phyloP scores from a whole-genome alignment of 73 alveolate species.

The Breviolum minutum region DNA sequence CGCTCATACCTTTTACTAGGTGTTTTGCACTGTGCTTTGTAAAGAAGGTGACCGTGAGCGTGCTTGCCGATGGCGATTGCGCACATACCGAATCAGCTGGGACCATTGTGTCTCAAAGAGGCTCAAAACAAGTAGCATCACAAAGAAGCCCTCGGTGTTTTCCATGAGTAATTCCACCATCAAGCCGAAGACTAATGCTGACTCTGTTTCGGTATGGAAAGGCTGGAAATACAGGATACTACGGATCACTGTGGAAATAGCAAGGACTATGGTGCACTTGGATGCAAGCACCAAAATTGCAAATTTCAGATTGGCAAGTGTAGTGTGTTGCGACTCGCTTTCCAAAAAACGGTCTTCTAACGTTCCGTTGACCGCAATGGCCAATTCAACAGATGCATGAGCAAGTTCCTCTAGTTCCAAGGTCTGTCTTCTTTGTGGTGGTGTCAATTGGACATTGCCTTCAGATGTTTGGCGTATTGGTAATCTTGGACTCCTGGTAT shows the following conservation, averaged over 20 bases:
- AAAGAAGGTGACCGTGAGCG: neutral
- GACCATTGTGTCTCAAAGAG: slow-evolving; percentile 74
- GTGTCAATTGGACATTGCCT: neutral
- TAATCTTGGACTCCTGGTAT: slow-evolving; percentile 10
- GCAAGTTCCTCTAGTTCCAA: neutral
- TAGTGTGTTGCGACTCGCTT: neutral
- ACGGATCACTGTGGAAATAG: slow-evolving; percentile 63
- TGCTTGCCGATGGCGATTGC: slow-evolving; percentile 28
- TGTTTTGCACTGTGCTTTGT: neutral
- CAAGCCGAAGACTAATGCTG: slow-evolving; percentile 66
- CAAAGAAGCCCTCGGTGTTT: slow-evolving; percentile 53
- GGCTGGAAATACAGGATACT: slow-evolving; percentile 30
- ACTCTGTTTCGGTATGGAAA: slow-evolving; percentile 23
- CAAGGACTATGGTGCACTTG: slow-evolving; percentile 49
- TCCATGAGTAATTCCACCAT: slow-evolving; percentile 70
- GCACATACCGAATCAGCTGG: slow-evolving; percentile 10
- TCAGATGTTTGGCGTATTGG: neutral
- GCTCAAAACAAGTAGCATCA: slow-evolving; percentile 22
- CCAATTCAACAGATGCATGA: neutral
- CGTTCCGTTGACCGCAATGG: neutral
- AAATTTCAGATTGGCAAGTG: slow-evolving; percentile 34
- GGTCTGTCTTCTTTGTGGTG: neutral
- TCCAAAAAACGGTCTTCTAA: neutral
- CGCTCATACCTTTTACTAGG: no score
- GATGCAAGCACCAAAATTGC: slow-evolving; percentile 63